These are phyloP conservation scores for Patellifolia procumbens DNA, from an alignment of 179 eudicot species.

Conservation along the genomic window DNA sequence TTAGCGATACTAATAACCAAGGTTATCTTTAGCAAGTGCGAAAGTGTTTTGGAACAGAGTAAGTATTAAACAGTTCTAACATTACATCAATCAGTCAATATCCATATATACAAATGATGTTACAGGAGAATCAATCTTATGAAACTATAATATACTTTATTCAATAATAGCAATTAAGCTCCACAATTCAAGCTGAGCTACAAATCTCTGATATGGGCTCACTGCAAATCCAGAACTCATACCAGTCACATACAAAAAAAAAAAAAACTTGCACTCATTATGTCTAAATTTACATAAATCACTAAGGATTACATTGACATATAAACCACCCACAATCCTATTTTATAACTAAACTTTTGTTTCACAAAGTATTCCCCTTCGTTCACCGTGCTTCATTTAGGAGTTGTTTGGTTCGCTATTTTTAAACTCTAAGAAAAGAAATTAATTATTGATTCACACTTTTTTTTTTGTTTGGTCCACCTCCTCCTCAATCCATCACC, in stretches of 20 bases:
- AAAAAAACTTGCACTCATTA: constrained; percentile 21
- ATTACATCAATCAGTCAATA: neutral
- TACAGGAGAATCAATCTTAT: neutral
- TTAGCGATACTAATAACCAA: no score
- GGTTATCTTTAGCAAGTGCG: no score
- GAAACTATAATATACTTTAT: neutral
- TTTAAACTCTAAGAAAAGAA: no score
- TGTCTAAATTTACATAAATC: constrained; percentile 21
- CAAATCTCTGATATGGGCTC: constrained; percentile 13
- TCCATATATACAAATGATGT: neutral
- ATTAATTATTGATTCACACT: no score
- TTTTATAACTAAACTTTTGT: constrained; percentile 14
- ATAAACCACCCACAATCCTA: constrained; percentile 19
- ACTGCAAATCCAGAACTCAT: constrained; percentile 20
- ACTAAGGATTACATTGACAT: constrained; percentile 27
- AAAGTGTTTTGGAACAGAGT: no score
- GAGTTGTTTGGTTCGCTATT: no score
- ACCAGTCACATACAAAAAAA: constrained; percentile 23
- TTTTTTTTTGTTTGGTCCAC: no score
- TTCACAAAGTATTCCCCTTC: constrained; percentile 9
- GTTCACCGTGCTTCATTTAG: no score
- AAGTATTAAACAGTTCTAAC: neutral
- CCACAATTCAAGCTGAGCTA: neutral
- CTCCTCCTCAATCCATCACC: no score
- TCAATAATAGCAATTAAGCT: neutral